Evolutionary conservation across 352 stramenopile species (phyloP).

Genomic region (Phytophthora rubi): DNA sequence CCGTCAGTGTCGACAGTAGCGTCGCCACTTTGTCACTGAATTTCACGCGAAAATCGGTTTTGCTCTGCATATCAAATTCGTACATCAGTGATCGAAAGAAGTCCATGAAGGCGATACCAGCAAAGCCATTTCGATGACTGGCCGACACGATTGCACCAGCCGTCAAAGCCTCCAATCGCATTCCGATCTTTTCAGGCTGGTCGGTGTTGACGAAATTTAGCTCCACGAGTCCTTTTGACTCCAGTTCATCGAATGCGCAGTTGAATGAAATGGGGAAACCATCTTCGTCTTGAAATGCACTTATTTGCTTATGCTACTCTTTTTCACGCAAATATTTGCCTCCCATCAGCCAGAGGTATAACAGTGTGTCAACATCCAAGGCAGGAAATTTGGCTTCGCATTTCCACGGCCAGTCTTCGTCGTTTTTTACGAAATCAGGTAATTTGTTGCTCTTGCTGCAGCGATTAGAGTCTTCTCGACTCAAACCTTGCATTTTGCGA

Average conservation of each 20-base stretch:
- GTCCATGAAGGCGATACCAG: background rate
- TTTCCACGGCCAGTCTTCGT: background rate
- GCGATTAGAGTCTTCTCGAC: background rate
- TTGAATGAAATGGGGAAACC: background rate
- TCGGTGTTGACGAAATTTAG: background rate
- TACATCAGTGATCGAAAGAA: constrained; percentile 1
- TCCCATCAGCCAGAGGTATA: constrained; percentile 2
- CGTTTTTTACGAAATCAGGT: background rate
- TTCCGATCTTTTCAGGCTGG: background rate
- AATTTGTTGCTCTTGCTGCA: background rate
- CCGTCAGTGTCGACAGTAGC: background rate
- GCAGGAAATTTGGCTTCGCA: background rate
- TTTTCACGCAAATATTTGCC: background rate
- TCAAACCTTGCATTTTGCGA: background rate
- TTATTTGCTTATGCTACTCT: background rate
- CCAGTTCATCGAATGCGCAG: background rate
- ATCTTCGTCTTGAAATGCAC: background rate
- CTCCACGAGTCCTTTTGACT: background rate
- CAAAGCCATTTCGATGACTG: constrained; percentile 9
- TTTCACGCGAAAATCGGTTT: constrained; percentile 2
- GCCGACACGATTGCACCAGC: constrained; percentile 4
- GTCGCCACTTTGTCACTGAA: background rate
- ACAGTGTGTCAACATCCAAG: background rate
- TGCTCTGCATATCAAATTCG: constrained; percentile 3
- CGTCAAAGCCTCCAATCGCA: background rate